These are phyloP conservation scores for Xylaria longipes DNA, from an alignment of 495 filamentous ascomycete species.

Conservation along the genomic window DNA sequence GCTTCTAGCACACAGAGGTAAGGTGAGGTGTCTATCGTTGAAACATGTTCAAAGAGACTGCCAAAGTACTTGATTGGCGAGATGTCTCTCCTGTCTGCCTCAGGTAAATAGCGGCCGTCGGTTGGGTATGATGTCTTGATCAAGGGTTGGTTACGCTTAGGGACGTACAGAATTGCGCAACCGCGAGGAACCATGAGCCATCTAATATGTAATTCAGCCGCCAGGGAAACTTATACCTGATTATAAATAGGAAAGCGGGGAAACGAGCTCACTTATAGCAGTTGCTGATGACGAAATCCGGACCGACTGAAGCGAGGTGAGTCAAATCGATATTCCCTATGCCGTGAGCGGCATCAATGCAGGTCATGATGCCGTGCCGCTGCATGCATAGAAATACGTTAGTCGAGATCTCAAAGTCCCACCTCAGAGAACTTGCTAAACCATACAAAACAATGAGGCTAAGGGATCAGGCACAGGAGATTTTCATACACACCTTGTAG, in stretches of 20 bases:
- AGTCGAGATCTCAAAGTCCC: too few relatives aligned
- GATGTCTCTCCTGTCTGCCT: slow-evolving; percentile 24
- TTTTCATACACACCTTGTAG: too few relatives aligned
- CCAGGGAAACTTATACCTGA: slow-evolving; percentile 69
- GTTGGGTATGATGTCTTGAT: slow-evolving; percentile 79
- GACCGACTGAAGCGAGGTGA: slow-evolving; percentile 60
- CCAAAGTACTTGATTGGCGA: slow-evolving; percentile 55
- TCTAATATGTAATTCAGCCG: slow-evolving; percentile 70
- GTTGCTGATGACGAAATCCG: slow-evolving; percentile 82
- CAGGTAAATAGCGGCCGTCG: slow-evolving; percentile 56
- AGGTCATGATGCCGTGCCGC: slow-evolving; percentile 59
- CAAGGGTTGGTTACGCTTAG: slow-evolving; percentile 70
- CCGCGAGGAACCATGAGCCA: slow-evolving; percentile 83
- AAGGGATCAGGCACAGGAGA: too few relatives aligned
- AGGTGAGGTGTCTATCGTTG: slow-evolving; percentile 71
- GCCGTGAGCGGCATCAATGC: slow-evolving; percentile 77
- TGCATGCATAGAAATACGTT: too few relatives aligned
- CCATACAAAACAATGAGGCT: too few relatives aligned
- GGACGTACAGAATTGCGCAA: slow-evolving; percentile 77
- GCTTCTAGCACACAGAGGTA: slow-evolving; percentile 71
- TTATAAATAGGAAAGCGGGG: slow-evolving; percentile 40
- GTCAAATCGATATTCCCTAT: slow-evolving; percentile 72
- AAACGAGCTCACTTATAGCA: slow-evolving; percentile 82
- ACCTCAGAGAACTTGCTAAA: too few relatives aligned
- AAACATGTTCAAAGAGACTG: slow-evolving; percentile 72